These are phyloP conservation scores for Aspergillus brunneoviolaceus DNA, from an alignment of 2,329 filamentous ascomycete genomes.

Conservation along the genomic window DNA sequence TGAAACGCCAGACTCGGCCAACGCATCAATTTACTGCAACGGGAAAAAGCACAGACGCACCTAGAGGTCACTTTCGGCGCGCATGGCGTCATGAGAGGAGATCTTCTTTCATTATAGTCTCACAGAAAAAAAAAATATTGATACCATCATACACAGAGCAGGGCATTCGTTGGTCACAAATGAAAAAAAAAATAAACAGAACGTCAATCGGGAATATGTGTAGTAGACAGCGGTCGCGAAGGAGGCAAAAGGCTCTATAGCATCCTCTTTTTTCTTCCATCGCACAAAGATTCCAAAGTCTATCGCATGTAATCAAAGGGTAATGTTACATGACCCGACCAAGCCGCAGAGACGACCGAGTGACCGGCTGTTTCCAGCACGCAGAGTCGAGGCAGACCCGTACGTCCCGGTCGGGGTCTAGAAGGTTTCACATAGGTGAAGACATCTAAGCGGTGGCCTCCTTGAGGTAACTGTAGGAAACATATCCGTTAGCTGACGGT, in stretches of 20 bases:
- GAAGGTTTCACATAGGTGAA: slow-evolving; percentile 5
- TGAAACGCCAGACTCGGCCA: slow-evolving; percentile 5
- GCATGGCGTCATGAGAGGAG: slow-evolving; percentile 25
- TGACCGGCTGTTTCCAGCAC: slow-evolving; percentile 26
- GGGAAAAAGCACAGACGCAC: background rate
- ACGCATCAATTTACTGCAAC: background rate
- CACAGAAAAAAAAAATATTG: slow-evolving; percentile 22
- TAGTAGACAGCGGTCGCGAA: slow-evolving; percentile 18
- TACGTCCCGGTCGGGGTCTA: slow-evolving; percentile 8
- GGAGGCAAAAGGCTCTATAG: slow-evolving; percentile 26
- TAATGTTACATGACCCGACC: slow-evolving; percentile 42
- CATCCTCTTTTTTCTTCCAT: slow-evolving; percentile 22
- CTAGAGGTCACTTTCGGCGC: background rate
- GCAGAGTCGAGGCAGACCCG: slow-evolving; percentile 4
- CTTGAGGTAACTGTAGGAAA: slow-evolving; percentile 38
- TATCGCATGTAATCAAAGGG: slow-evolving; percentile 37
- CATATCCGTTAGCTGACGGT: slow-evolving; percentile 18
- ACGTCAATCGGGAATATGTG: slow-evolving; percentile 18
- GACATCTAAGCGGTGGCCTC: slow-evolving; percentile 37
- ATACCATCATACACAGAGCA: slow-evolving; percentile 24
- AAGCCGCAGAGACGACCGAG: slow-evolving; percentile 17
- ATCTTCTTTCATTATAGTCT: slow-evolving; percentile 28
- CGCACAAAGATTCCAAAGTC: slow-evolving; percentile 26
- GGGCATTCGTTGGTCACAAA: slow-evolving; percentile 3
- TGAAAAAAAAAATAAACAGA: slow-evolving; percentile 20